A percentile compares a stretch with the other conserved stretches of the same genome.
Conservation (phyloP, 306 rosid genomes). For the Dalbergia oliveri region DNA sequence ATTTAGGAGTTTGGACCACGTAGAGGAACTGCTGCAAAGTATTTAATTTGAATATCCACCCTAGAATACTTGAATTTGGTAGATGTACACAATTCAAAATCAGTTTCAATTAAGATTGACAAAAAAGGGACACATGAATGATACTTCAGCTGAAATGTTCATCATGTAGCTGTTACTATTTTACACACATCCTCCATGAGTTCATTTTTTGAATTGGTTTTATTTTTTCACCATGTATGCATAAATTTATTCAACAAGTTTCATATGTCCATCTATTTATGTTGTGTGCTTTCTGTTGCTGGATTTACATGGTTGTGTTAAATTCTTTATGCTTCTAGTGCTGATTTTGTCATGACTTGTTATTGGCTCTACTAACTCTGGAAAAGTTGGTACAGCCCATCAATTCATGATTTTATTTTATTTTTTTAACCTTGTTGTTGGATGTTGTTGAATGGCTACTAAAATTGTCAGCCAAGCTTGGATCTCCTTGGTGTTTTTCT, state of each 20-base stretch:
- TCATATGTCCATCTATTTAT: neutral
- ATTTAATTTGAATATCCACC: too few species aligned
- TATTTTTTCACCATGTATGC: neutral
- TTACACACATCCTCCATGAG: neutral
- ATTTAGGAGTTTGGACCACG: slow-evolving; percentile 2
- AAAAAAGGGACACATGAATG: slow-evolving; percentile 7
- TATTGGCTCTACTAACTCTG: slow-evolving; percentile 8
- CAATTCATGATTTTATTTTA: neutral
- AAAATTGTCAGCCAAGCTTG: slow-evolving; percentile 17
- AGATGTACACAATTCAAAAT: neutral
- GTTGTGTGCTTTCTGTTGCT: slow-evolving; percentile 17
- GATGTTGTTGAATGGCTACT: neutral
- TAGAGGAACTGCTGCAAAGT: neutral
- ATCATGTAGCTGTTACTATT: slow-evolving; percentile 3
- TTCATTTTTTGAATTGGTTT: neutral
- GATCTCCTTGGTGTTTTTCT: slow-evolving; percentile 29
- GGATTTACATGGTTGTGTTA: slow-evolving; percentile 26
- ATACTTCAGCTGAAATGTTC: slow-evolving; percentile 12
- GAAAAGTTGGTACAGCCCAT: neutral
- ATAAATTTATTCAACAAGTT: slow-evolving; percentile 3
- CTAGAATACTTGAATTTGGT: neutral
- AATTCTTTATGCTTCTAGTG: neutral
- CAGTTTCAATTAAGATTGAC: neutral
- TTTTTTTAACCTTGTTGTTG: neutral
- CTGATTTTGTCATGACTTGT: slow-evolving; percentile 4